phyloP scores from a whole-genome alignment of 2,329 filamentous ascomycete species.

The Nothophoma quercina region DNA sequence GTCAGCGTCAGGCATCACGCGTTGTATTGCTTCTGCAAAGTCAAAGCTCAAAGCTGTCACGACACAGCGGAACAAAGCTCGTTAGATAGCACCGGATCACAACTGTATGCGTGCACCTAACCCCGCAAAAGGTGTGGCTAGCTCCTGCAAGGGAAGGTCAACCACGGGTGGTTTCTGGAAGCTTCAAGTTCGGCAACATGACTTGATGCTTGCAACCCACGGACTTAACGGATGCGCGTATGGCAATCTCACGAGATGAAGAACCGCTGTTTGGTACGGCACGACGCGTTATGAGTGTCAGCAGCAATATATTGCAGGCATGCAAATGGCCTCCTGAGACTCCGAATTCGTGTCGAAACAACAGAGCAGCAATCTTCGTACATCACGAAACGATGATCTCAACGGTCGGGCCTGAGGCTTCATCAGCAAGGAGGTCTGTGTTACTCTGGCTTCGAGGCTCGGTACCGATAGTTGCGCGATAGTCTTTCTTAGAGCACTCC shows the following conservation, averaged over 20 bases:
- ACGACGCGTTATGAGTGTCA: slow-evolving; percentile 21
- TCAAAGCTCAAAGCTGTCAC: slow-evolving; percentile 29
- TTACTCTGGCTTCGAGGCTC: slow-evolving; percentile 33
- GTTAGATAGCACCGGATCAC: slow-evolving; percentile 27
- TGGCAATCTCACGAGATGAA: slow-evolving; percentile 34
- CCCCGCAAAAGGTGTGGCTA: slow-evolving; percentile 42
- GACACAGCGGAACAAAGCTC: slow-evolving; percentile 36
- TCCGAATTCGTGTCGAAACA: slow-evolving; percentile 17
- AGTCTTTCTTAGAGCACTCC: slow-evolving; percentile 34
- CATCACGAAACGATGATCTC: slow-evolving; percentile 26
- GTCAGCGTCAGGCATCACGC: slow-evolving; percentile 32
- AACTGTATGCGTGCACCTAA: slow-evolving; percentile 37
- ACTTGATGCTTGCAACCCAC: slow-evolving; percentile 20
- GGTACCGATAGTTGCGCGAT: slow-evolving; percentile 41
- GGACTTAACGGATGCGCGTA: slow-evolving; percentile 24
- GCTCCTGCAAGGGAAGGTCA: slow-evolving; percentile 36
- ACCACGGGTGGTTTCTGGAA: slow-evolving; percentile 35
- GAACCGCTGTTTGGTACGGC: slow-evolving; percentile 4
- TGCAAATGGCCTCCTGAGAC: slow-evolving; percentile 11
- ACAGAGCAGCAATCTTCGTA: slow-evolving; percentile 12
- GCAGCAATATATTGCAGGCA: slow-evolving; percentile 11
- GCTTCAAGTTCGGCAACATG: slow-evolving; percentile 16
- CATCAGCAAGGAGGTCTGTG: slow-evolving; percentile 36
- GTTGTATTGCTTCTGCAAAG: slow-evolving; percentile 30
- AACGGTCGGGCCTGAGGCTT: slow-evolving; percentile 24